Evolutionary conservation across 2,329 filamentous ascomycete species (phyloP).

Genomic region (Colletotrichum sp.): DNA sequence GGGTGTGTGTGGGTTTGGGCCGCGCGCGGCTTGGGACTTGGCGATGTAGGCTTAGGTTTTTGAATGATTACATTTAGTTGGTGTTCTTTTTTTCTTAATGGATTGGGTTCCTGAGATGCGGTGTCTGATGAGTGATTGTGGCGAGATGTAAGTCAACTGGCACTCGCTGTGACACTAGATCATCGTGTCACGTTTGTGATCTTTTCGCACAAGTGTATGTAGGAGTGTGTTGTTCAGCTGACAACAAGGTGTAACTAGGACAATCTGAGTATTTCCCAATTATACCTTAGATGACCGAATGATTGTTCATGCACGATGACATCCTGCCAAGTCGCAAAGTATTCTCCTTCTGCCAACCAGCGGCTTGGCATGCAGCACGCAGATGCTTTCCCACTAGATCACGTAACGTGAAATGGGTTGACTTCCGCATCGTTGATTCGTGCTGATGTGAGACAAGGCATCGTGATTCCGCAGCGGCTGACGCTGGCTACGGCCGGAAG

Average conservation of each 20-base stretch:
- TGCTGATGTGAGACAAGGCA: background rate
- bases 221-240: no score
- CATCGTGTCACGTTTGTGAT: no score
- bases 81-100: background rate
- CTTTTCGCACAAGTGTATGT: no score
- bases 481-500: background rate
- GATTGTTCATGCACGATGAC: background rate
- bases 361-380: background rate
- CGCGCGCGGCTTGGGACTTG: constrained; percentile 17
- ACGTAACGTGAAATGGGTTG: no score
- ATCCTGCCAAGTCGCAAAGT: background rate
- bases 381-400: accelerated
- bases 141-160: no score
- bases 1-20: constrained; percentile 8
- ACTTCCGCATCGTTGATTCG: background rate
- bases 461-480: background rate
- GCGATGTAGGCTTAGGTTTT: constrained; percentile 20
- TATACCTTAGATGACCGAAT: no score
- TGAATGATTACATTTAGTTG: constrained; percentile 11
- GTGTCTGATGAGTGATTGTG: background rate
- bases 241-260: no score
- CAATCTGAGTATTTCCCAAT: no score
- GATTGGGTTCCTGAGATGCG: background rate
- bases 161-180: no score
- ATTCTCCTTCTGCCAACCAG: background rate